Conservation (phyloP, 192 early-diverging fungal species). For the Backusella macrospora region DNA sequence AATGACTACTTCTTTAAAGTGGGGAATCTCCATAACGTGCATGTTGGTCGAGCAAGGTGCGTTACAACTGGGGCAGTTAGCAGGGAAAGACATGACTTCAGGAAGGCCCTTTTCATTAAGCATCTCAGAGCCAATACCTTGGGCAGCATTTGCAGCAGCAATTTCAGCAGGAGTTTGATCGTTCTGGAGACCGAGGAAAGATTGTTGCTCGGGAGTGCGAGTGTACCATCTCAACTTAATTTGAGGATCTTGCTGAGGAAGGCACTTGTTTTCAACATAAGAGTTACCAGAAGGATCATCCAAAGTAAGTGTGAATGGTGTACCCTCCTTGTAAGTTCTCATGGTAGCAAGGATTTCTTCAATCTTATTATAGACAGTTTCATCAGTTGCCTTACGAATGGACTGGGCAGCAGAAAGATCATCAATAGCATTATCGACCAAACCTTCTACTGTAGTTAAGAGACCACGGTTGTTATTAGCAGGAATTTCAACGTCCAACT, state of each 20-base stretch:
- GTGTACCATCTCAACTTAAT: slow-evolving; percentile 66
- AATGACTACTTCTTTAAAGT: slow-evolving; percentile 95
- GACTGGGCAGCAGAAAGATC: slow-evolving; percentile 81
- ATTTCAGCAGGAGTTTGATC: slow-evolving; percentile 52
- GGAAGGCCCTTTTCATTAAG: slow-evolving; percentile 35
- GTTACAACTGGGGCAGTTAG: slow-evolving; percentile 85
- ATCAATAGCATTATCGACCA: slow-evolving; percentile 75
- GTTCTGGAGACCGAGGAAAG: slow-evolving; percentile 69
- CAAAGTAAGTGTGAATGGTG: slow-evolving; percentile 72
- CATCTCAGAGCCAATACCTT: slow-evolving; percentile 33
- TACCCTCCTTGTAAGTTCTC: slow-evolving; percentile 57
- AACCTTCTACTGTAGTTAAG: slow-evolving; percentile 92
- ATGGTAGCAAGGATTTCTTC: slow-evolving; percentile 68
- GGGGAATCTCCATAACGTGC: slow-evolving; percentile 90
- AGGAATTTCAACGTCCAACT: slow-evolving; percentile 91
- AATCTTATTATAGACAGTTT: slow-evolving; percentile 74
- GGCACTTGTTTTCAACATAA: slow-evolving; percentile 86
- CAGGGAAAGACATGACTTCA: slow-evolving; percentile 81
- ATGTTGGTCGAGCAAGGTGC: slow-evolving; percentile 79
- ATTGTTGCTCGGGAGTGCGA: slow-evolving; percentile 79
- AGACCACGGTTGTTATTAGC: slow-evolving; percentile 70
- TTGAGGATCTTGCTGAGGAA: slow-evolving; percentile 77
- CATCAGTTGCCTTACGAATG: slow-evolving; percentile 68
- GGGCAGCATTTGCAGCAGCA: slow-evolving; percentile 20
- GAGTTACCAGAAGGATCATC: slow-evolving; percentile 93